Evolutionary conservation across 352 stramenopile species (phyloP), one percentile per base, ranked within the genome.

Genomic region (Phytophthora pluvialis): DNA sequence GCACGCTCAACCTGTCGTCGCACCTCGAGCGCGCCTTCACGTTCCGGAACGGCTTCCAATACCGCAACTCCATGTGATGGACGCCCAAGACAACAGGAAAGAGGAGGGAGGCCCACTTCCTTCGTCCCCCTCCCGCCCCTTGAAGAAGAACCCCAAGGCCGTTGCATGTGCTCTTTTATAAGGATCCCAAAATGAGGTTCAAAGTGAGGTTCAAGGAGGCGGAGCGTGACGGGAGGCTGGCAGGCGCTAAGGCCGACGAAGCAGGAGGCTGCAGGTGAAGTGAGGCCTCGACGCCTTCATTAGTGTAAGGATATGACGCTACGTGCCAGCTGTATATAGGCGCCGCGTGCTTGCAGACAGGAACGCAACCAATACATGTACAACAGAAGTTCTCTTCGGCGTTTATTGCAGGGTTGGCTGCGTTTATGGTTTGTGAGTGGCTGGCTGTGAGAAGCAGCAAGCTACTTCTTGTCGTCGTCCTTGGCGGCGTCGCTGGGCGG

Each of bases 11-110:
- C 58, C 49, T 89, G 42, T 92, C 83, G 51, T 86, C 80, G 31
- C 84, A 90, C 50, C 70, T 88, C 32, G 81, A 89, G 56, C 80
- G 81, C 29, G 72, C 86, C 45, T 94, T 94, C 70, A 78, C 88
- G 36, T 94, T 94, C 63, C 75, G 77, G 31, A 83, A 90, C 64
- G 55, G 58, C 44, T 67, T 66, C 38, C 58, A 56, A 12, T 59
- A 73, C 62, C 68, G 62, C 45, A 72, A 72, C 62, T 71, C 62
- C 15, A 68, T 81, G 70, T 81, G 65, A 81, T 52, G 33, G 52
- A 50, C 31, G 10, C 10, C 10, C 15, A 40, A 38, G 16, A 25
- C 11, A 32, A 32, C 10, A 33, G 21, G 21, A 42, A 36, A 38
- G 31, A 38, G 43, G 56, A 26, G 40, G 31, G 6, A 35, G 31